Base-by-base conservation (phyloP, 2,329 filamentous ascomycete species). In the Aciculosporium take region DNA sequence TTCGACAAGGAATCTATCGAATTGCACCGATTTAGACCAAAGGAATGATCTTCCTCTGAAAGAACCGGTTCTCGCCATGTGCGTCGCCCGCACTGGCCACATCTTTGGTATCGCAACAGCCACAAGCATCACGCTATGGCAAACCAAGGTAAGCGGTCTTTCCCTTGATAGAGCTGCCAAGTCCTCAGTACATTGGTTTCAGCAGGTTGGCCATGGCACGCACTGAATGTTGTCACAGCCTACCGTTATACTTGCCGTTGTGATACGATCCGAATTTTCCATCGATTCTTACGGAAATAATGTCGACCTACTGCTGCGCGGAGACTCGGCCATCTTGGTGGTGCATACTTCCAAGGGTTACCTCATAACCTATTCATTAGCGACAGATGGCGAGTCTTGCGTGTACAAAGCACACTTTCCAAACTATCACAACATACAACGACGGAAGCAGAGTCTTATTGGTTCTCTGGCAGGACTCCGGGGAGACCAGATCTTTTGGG, bases 321-420 rank as follows among this genome's bases (percentile, higher is more conserved):
- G 91, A 5, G 91, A 98, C 60, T 87, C 86, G 6, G 82, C 85
- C 44, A 93, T 96, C 40, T 76, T 95, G 39, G 87, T 95, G 29
- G 79, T 95, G 34, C 87, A 89, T 56, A 96, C 91, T 3, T 74
- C 78, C 31, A 67, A 79, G 36, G 88, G 88, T 46, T 96, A 84
- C 57, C 72, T 98, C 23, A 91, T 98, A 51, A 96, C 88, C 4
- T 98, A 98, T 58, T 89, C 88, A 0, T 69, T 98, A 32, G 84
- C 87, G 10, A 86, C 81, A 15, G 89, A 95, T 55, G 73, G 83
- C 39, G 79, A 83, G 44, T 81, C 84, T 13, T 76, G 79, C 49
- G 84, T 95, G 7, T 96, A 94, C 58, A 84, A 84, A 53, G 80
- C 87, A 13, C 77, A 82, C 43, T 89, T 94, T 49, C 71, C 74